Base-by-base conservation (phyloP, 2,329 filamentous ascomycete genomes). In the Pestalotiopsis fici region DNA sequence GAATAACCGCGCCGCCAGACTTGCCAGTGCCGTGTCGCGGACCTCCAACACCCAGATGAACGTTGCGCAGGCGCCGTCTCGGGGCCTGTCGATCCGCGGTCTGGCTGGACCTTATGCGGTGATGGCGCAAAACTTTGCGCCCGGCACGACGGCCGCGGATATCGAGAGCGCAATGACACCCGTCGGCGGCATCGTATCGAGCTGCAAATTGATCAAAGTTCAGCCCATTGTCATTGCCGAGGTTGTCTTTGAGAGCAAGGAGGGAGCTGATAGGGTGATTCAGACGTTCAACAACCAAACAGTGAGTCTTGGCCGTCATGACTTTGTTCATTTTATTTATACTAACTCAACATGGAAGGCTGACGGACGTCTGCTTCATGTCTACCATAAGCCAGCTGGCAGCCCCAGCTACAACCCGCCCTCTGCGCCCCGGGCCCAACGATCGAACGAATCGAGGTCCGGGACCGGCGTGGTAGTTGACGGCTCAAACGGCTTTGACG, bases 161-260 rank as follows among this genome's bases (percentile, higher is more conserved):
- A 93, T 96, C 68, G 92, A 94, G 82, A 92, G 90, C 73, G 93
- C 93, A 66, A 90, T 96, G 88, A 87, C 86, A n/a, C 89, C 89
- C 0, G 82, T 93, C n/a, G 92, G 91, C 50, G 92, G 91, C 35
- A 84, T 90, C 69, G 86, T 94, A 74, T 75, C 86, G 27, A 88
- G 86, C 74, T 95, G 93, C 80, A 86, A 84, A 43, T 81, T 96
- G 50, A 79, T 94, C 66, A 89, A 91, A 75, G 85, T 89, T 3
- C 81, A 82, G 31, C 93, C 93, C 0, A 90, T 91, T 3, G 88
- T 96, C 64, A 90, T 94, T 74, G 91, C 91, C 25, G 93, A 96
- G 80, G 88, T 96, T 76, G 85, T 90, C 4, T 94, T 95, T 75
- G 86, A 89, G 70, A 90, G 88, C 67, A 89, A 87, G 72, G 88